A percentile compares a stretch with the other conserved stretches of the same genome.
Evolutionary conservation across 176 grass and related monocot genomes (phyloP).

Genomic region (Zea luxurians): DNA sequence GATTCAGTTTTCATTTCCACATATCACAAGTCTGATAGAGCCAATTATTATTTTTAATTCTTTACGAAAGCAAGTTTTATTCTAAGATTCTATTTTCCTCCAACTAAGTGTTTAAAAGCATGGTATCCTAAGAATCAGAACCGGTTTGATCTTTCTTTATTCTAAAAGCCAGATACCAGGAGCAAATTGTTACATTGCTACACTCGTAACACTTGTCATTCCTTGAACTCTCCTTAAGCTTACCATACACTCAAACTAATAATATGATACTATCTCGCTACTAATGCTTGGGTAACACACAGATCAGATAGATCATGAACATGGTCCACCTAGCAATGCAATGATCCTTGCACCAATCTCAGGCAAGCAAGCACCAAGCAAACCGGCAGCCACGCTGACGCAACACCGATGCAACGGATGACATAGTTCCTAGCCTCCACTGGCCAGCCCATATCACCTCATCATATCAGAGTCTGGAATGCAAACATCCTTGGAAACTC

Average conservation of each 20-base stretch:
- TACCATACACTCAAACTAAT: not conserved
- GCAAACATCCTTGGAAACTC: no score
- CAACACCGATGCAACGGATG: no score
- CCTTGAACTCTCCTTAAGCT: not conserved
- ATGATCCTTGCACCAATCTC: no score
- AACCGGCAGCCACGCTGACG: no score
- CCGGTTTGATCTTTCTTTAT: no score
- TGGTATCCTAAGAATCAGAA: not conserved
- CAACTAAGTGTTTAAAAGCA: conserved; percentile 2
- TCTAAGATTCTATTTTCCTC: not conserved
- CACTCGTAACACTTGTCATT: not conserved
- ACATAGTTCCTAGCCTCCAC: no score
- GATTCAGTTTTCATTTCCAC: not conserved
- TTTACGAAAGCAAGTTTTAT: conserved; percentile 19
- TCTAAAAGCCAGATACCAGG: no score
- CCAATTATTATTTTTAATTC: conserved; percentile 9
- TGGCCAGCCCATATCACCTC: no score
- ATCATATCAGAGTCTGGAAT: no score
- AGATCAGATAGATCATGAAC: conserved; percentile 1
- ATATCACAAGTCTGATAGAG: not conserved
- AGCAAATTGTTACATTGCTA: not conserved
- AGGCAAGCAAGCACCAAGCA: no score
- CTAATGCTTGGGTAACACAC: conserved; percentile 2
- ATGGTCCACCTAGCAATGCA: not conserved
- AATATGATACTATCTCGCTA: not conserved